phyloP scores from a whole-genome alignment of 352 stramenopile species.

The Phytopythium mirpurense region DNA sequence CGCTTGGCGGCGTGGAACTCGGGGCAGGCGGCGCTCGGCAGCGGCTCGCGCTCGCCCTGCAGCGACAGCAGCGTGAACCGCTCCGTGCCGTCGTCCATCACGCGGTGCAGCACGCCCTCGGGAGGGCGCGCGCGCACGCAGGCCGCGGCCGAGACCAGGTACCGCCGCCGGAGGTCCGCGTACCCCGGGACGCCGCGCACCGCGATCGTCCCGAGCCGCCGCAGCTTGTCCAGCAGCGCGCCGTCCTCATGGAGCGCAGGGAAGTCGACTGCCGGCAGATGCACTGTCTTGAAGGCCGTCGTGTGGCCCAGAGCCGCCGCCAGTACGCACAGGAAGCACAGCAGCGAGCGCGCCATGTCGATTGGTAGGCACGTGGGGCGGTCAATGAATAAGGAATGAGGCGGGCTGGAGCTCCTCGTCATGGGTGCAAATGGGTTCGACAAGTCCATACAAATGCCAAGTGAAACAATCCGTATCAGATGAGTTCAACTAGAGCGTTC shows the following conservation, averaged over 20 bases:
- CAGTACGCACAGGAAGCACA: not conserved
- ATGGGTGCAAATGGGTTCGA: not conserved
- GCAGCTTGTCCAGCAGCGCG: slow-evolving; percentile 7
- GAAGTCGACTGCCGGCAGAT: slow-evolving; percentile 11
- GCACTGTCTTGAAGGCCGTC: not conserved
- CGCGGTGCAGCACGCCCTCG: slow-evolving; percentile 6
- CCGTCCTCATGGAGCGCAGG: slow-evolving; percentile 2
- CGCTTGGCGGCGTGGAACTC: slow-evolving; percentile 12
- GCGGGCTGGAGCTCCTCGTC: too few relatives aligned
- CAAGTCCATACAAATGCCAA: not conserved
- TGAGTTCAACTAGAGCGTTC: not conserved
- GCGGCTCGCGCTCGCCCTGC: slow-evolving; percentile 7
- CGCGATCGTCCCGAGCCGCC: slow-evolving; percentile 12
- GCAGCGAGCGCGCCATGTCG: not conserved
- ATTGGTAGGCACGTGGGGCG: not conserved
- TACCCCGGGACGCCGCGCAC: slow-evolving; percentile 9
- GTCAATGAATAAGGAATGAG: too few relatives aligned
- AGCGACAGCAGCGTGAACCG: slow-evolving; percentile 13
- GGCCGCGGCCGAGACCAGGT: slow-evolving; percentile 6
- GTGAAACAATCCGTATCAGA: not conserved
- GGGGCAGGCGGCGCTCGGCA: slow-evolving; percentile 3
- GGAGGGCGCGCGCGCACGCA: slow-evolving; percentile 3
- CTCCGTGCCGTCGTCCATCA: slow-evolving; percentile 16
- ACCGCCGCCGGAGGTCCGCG: slow-evolving; percentile 3
- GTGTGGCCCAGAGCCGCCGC: not conserved